Base-by-base conservation (phyloP, 2,329 filamentous ascomycete species). In the Colletotrichum gloeosporioides region DNA sequence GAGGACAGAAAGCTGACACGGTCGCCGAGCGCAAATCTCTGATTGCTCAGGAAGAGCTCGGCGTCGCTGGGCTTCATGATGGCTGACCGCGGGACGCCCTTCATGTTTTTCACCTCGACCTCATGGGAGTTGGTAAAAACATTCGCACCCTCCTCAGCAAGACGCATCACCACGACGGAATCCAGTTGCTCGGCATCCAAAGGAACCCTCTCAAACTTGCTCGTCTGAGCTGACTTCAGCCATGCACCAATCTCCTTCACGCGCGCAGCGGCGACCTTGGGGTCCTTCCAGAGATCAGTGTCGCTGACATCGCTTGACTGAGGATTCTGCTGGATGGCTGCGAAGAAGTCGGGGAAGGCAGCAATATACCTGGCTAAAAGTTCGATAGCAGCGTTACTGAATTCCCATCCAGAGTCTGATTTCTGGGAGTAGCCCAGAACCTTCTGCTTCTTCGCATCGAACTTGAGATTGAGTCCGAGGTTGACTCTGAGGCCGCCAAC, bases 111-210 rank as follows among this genome's bases (percentile, higher is more conserved):
- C 69, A 91, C 88, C 53, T 92, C 89, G 36, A 89, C 85, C 16
- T 89, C 87, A 18, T 89, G 85, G 16, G 88, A 89, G 29, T 88
- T 87, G 57, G 88, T 86, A 76, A 89, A 87, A 32, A 91, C 85
- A 69, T 89, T 84, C 67, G 98, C 95, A 3, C 95, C 95, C 57
- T 93, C 93, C 71, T 89, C 85, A 80, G 98, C 96, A 73, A 99
- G 94, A 69, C 92, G 86, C 87, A 93, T 93, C 78, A 99, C 97
- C 16, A 96, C 92, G 76, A 96, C 94, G 0, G 96, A 98, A 84
- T 99, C 97, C 6, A 99, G 92, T 84, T 99, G 98, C 83, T 98
- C 95, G 2, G 97, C 97, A 81, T 99, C 97, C 16, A 99, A 90
- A 27, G 97, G 96, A n/a, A 99, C 97, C 78, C 93, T 93, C 85